These are phyloP conservation scores for Mucor racemosus DNA, from an alignment of 371 early-diverging fungal genomes.

Conservation along the genomic window DNA sequence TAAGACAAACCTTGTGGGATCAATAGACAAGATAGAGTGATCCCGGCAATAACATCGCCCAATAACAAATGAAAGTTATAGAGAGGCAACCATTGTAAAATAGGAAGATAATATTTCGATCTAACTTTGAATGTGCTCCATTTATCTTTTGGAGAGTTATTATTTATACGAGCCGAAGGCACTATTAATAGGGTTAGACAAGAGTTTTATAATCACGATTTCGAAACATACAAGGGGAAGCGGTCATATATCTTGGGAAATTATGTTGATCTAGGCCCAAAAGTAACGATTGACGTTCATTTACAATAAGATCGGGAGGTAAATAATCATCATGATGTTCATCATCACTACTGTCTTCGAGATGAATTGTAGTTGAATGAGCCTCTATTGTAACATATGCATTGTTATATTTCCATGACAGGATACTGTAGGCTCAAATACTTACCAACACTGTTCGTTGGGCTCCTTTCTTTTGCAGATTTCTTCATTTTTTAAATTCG, in stretches of 20 bases:
- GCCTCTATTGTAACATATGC: neutral
- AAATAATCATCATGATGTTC: slow-evolving; percentile 4
- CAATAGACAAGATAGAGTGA: slow-evolving; percentile 87
- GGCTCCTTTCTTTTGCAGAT: slow-evolving; percentile 7
- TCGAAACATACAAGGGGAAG: slow-evolving; percentile 33
- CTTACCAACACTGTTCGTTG: slow-evolving; percentile 12
- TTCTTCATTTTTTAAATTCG: slow-evolving; percentile 10
- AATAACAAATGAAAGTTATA: slow-evolving; percentile 61
- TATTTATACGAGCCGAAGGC: slow-evolving; percentile 38
- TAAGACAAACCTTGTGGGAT: slow-evolving; percentile 92
- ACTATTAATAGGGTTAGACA: slow-evolving; percentile 19
- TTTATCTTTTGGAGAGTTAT: slow-evolving; percentile 37
- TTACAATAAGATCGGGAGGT: slow-evolving; percentile 24
- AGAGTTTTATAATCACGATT: neutral
- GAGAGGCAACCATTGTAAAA: slow-evolving; percentile 84
- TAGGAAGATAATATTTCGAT: slow-evolving; percentile 89
- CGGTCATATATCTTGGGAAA: slow-evolving; percentile 34
- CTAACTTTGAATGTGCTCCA: slow-evolving; percentile 58
- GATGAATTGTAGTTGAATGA: slow-evolving; percentile 21
- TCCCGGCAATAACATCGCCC: slow-evolving; percentile 82
- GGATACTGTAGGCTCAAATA: neutral
- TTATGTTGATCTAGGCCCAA: slow-evolving; percentile 26
- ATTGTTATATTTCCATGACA: neutral
- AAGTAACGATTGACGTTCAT: slow-evolving; percentile 22
- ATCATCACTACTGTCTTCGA: slow-evolving; percentile 30